Evolutionary conservation across 768 basidiomycete species (phyloP), one percentile per base, ranked within the genome.

Genomic region (Arthromyces matolae): DNA sequence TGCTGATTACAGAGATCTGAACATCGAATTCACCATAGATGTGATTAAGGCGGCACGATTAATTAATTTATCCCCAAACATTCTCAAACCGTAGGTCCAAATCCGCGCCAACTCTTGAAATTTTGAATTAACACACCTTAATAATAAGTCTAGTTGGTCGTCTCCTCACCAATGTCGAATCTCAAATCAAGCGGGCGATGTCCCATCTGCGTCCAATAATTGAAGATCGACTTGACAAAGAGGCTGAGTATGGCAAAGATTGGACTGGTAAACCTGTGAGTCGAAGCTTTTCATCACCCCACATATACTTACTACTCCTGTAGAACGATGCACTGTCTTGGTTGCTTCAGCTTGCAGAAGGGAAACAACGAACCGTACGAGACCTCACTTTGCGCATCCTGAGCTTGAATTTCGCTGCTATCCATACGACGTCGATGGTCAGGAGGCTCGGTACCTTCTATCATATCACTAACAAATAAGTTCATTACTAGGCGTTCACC

Each of bases 11-110:
- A 60, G 65, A 19, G 55, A 59, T 3, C 54, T 75, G 12, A 67
- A 63, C 39, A 58, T 69, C 13, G 47, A 59, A 32, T 75, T 68
- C 42, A 58, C 74, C 4, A 50, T 60, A 13, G 62, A 70, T 20
- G 60, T 78, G 7, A 50, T 69, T 8, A 64, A 58, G 13, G 58
- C 60, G 2, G 61, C 62, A 0, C 23, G 38, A 3, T 58, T 67
- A 5, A 62, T 80, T 23, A 63, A 62, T 18, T 38, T 71, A 9
- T 66, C 73, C 48, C 79, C 78, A 0, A 42, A 54, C 13, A 62
- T 72, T 49, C 36, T 78, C 16, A 70, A 66, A 50, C 73, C 74
- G 77, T 79, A 50, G 37, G 75, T 53, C 13, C n/a, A 29, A 46
- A 2, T 16, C 47, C 45, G 16, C 35, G 22, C 5, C 22, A 4